Percentiles rank a stretch among this genome's conserved stretches.
phyloP scores from a whole-genome alignment of 176 grass and related monocot species.

The Zizania latifolia region DNA sequence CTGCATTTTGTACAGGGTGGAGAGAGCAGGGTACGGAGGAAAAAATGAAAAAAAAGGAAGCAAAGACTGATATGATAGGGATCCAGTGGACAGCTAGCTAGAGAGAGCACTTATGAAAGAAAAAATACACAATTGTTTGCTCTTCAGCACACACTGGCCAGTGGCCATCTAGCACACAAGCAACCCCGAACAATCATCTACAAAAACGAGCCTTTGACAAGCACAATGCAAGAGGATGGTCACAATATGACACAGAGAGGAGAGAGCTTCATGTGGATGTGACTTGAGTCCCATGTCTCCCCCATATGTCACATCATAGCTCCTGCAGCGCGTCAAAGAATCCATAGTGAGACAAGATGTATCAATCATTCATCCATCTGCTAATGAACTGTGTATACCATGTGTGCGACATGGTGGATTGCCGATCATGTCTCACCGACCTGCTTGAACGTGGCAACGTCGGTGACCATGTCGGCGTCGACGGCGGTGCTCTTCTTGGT shows the following conservation, averaged over 20 bases:
- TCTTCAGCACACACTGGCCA: conserved; percentile 35
- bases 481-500: conserved; percentile 32
- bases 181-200: conserved; percentile 40
- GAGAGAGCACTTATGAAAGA: conserved; percentile 25
- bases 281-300: not conserved
- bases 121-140: conserved; percentile 30
- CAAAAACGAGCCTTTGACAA: conserved; percentile 23
- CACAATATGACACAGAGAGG: conserved; percentile 18
- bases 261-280: conserved; percentile 9
- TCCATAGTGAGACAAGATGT: conserved; percentile 31
- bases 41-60: not conserved
- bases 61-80: conserved; percentile 20
- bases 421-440: not conserved
- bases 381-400: not conserved
- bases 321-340: conserved; percentile 33
- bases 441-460: conserved; percentile 33
- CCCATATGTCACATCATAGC: conserved; percentile 30
- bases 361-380: not conserved
- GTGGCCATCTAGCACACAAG: conserved; percentile 35
- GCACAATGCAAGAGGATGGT: conserved; percentile 26
- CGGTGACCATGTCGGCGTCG: conserved; percentile 17
- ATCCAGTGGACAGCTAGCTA: conserved; percentile 36
- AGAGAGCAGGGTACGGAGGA: conserved; percentile 23
- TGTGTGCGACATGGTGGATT: not conserved
- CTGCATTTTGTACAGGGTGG: conserved; percentile 56